Evolutionary conservation across 2,329 filamentous ascomycete species (phyloP), one percentile per base, ranked within the genome.

Genomic region (Blastomyces silverae): DNA sequence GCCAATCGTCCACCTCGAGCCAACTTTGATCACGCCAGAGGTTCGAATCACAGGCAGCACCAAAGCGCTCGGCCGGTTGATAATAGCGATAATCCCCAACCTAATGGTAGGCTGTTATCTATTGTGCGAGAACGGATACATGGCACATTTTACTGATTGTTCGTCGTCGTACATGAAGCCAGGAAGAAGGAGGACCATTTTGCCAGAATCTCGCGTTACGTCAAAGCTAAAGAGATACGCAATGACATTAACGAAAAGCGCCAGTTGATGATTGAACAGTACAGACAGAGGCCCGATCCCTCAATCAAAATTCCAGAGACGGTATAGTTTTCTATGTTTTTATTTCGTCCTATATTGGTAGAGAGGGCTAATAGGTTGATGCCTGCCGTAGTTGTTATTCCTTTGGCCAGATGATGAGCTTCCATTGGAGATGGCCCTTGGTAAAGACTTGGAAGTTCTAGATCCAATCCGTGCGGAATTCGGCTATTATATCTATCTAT

Each of bases 321-420:
- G 66, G 72, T 75, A 46, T 39, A 67, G 69, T 56, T 52, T 59
- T 39, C 37, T 39, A 20, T 53, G 34, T 44, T 62, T 63, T 64
- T 31, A 56, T 60, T 69, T 46, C 55, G 5, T 3, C 25, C 25
- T 15, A 13, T 42, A 44, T 44, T n/a, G 37, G 10, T 6, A 44
- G 17, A 44, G 17, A 61, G 48, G 22, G 22, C 31, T 55, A 44
- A 42, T 31, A 53, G 4, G n/a, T 20, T 59, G 56, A 37, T 44
- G 46, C n/a, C 13, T 13, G 17, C 37, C 31, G 22, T 65, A 76
- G 71, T 72, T 79, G 17, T 68, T 75, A 0, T 81, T 82, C 62
- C 69, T 78, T 25, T 83, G 80, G 81, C 81, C 80, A 2, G 66
- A 70, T 0, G 71, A 78, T 42, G 79, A 81, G 6, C 76, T 78